phyloP scores from a whole-genome alignment of 805 yeast genomes.

The Cyberlindnera euphorbiae region DNA sequence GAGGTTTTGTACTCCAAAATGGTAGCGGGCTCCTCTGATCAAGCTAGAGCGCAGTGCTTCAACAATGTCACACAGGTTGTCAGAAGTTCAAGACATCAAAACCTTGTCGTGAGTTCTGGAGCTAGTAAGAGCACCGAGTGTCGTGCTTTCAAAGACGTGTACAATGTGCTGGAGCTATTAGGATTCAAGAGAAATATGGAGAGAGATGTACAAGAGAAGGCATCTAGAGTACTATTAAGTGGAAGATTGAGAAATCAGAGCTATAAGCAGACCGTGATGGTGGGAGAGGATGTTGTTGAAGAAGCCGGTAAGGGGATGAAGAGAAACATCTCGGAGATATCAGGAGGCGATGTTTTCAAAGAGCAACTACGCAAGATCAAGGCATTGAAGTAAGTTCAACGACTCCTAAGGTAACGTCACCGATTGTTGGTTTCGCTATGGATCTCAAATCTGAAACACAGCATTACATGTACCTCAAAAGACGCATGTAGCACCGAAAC shows the following conservation, averaged over 20 bases:
- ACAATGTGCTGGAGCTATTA: slow-evolving; percentile 57
- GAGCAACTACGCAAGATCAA: slow-evolving; percentile 23
- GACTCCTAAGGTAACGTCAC: no score
- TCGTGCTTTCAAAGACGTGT: slow-evolving; percentile 66
- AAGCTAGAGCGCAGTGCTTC: slow-evolving; percentile 55
- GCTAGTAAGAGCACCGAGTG: slow-evolving; percentile 50
- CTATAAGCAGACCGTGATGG: slow-evolving; percentile 67
- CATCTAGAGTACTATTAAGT: slow-evolving; percentile 61
- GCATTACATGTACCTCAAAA: no score
- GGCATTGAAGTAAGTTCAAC: neutral
- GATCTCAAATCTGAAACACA: no score
- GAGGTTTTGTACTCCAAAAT: slow-evolving; percentile 69
- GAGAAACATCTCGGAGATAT: slow-evolving; percentile 17
- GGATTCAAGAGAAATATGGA: slow-evolving; percentile 61
- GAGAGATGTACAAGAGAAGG: slow-evolving; percentile 49
- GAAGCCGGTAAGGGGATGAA: slow-evolving; percentile 20
- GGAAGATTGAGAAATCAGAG: slow-evolving; percentile 72
- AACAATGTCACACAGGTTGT: slow-evolving; percentile 69
- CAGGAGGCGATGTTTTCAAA: slow-evolving; percentile 22
- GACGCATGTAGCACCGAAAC: no score
- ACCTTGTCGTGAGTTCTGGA: slow-evolving; percentile 77
- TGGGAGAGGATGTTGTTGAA: slow-evolving; percentile 42
- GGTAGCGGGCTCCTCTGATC: slow-evolving; percentile 31
- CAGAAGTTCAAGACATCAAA: slow-evolving; percentile 77
- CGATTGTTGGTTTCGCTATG: no score